phyloP scores from a whole-genome alignment of 352 stramenopile genomes.

The Phytophthora colocasiae region DNA sequence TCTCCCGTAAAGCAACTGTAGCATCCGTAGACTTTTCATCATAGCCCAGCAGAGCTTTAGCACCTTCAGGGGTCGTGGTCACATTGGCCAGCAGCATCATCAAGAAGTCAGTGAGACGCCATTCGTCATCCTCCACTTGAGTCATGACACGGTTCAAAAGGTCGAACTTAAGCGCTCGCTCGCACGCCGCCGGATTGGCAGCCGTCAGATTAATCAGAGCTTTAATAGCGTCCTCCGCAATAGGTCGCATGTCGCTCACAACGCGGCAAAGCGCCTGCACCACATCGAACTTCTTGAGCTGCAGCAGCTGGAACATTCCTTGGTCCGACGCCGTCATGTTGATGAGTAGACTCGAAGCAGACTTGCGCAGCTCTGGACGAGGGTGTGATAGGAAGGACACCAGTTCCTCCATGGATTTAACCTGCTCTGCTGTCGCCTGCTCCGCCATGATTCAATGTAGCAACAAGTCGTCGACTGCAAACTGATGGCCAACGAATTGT shows the following conservation, averaged over 20 bases:
- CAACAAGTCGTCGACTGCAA: constrained; percentile 16
- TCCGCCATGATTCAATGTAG: constrained; percentile 45
- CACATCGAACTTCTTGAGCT: constrained; percentile 74
- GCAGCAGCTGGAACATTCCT: constrained; percentile 78
- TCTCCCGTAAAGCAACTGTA: constrained; percentile 69
- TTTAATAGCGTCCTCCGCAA: constrained; percentile 88
- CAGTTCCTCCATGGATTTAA: constrained; percentile 85
- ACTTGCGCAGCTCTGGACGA: constrained; percentile 87
- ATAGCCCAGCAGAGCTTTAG: constrained; percentile 71
- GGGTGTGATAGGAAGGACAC: constrained; percentile 84
- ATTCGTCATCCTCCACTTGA: constrained; percentile 84
- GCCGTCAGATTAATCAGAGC: constrained; percentile 89
- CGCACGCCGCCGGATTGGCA: constrained; percentile 65
- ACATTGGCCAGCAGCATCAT: constrained; percentile 92
- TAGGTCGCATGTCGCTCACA: constrained; percentile 84
- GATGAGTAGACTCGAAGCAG: constrained; percentile 80
- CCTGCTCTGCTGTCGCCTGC: constrained; percentile 51
- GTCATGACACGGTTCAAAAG: constrained; percentile 89
- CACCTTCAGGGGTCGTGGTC: constrained; percentile 72
- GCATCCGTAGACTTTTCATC: constrained; percentile 54
- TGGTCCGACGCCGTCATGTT: constrained; percentile 87
- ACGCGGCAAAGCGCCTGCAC: constrained; percentile 81
- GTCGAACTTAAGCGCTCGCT: constrained; percentile 81
- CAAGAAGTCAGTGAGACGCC: constrained; percentile 82
- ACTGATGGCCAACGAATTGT: constrained; percentile 40